Base-by-base conservation (phyloP, 2,329 filamentous ascomycete genomes). In the Alternaria consortialis region DNA sequence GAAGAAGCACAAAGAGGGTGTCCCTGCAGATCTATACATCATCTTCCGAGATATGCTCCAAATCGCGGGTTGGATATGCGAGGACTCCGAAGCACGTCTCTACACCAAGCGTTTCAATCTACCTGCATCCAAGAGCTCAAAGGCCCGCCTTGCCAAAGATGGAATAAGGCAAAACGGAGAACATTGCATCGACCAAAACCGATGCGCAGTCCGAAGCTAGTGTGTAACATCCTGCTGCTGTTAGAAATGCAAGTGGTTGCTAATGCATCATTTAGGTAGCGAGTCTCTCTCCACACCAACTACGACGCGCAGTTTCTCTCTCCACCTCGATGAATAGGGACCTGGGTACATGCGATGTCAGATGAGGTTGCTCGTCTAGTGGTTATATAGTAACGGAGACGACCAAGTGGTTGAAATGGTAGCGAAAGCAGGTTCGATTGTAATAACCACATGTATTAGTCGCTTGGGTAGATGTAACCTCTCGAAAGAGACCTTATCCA, bases 401-500 rank as follows among this genome's bases (percentile, higher is more conserved):
- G 12, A 6, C 12, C 17, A 48, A 5, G 17, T 4, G 23, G 42
- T 17, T 11, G 12, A 12, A n/a, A 3, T 32, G 17, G 44, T 43
- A n/a, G 29, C 17, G 44, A 48, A 48, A 20, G 4, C 17, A 34
- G 29, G 44, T 13, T 8, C 2, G 7, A 17, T 34, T 4, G 44
- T 2, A 9, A 12, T 34, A 12, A 48, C 5, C 0, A 13, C 7
- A 32, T 48, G 29, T 7, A 8, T 11, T 3, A 20, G 7, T 17
- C 5, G 12, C 12, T 13, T 20, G 3, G 23, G n/a, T 2, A 12
- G 17, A 46, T 11, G 3, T 3, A 5, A 1, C 17, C 1, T 20
- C 4, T 32, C 8, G n/a, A 1, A 2, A 6, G 5, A 17, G 15
- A 12, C 1, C 5, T 6, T 6, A 2, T 7, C 6, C 15, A 0